A percentile compares a stretch with the other conserved stretches of the same genome.
phyloP scores from a whole-genome alignment of 2,329 filamentous ascomycete genomes.

The Hirsutella thompsonii region DNA sequence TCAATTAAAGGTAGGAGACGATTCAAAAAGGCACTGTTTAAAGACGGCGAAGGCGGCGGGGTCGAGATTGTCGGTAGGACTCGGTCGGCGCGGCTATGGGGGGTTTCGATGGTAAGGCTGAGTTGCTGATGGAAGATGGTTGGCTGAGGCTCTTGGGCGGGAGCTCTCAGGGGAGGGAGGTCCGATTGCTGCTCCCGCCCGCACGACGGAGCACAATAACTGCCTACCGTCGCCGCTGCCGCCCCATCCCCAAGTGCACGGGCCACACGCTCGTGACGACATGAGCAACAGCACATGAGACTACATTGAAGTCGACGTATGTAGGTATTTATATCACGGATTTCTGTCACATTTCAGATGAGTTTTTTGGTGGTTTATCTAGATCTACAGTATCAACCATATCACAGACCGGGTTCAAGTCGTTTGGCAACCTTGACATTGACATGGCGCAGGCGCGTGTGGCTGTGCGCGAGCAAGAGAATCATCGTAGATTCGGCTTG shows the following conservation, averaged over 20 bases:
- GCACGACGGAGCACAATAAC: no score
- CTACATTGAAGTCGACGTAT: no score
- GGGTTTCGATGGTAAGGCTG: background rate
- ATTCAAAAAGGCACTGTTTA: background rate
- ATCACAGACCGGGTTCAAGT: no score
- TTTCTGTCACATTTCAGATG: no score
- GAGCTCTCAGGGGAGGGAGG: background rate
- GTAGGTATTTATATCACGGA: no score
- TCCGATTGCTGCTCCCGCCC: background rate
- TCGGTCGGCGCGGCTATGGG: background rate
- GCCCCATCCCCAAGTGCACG: constrained; percentile 5
- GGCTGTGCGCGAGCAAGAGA: background rate
- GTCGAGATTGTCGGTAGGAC: background rate
- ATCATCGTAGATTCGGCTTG: no score
- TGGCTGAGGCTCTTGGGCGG: background rate
- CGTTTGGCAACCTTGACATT: background rate
- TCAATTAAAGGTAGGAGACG: no score
- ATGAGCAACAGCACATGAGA: background rate
- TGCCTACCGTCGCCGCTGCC: no score
- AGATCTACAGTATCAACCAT: no score
- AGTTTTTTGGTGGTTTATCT: no score
- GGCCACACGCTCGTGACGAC: constrained; percentile 3
- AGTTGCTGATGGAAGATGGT: background rate
- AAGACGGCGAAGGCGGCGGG: background rate
- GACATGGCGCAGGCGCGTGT: background rate